phyloP scores from a whole-genome alignment of 1,139 yeast genomes.

The Blastobotrys persicus region DNA sequence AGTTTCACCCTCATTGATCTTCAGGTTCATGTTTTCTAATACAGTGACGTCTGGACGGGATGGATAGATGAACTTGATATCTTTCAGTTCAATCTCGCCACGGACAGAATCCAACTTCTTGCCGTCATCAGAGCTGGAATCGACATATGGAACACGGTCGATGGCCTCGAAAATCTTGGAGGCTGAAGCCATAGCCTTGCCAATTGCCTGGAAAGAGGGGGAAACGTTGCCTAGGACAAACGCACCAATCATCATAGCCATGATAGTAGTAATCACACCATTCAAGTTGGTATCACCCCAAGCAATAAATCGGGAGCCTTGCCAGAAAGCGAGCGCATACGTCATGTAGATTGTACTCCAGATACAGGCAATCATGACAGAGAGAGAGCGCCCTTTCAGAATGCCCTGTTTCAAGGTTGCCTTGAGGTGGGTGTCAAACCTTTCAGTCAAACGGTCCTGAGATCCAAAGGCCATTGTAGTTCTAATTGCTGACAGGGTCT shows the following conservation, averaged over 20 bases:
- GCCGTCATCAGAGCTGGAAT: constrained; percentile 35
- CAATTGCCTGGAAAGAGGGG: constrained; percentile 42
- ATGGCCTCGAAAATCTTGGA: constrained; percentile 43
- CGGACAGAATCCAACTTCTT: constrained; percentile 37
- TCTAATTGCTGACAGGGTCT: constrained; percentile 42
- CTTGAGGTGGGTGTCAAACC: constrained; percentile 36
- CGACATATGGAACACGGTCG: constrained; percentile 42
- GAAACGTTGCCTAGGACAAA: constrained; percentile 43
- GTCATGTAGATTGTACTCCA: constrained; percentile 39
- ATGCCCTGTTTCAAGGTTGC: constrained; percentile 32
- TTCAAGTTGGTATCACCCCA: constrained; percentile 37
- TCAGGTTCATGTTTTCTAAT: constrained; percentile 61
- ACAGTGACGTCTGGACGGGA: constrained; percentile 75
- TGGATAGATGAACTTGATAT: constrained; percentile 67
- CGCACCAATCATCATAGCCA: constrained; percentile 44
- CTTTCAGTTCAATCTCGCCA: constrained; percentile 55
- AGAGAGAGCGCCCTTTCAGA: constrained; percentile 35
- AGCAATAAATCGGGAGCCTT: constrained; percentile 42
- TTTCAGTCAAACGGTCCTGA: constrained; percentile 38
- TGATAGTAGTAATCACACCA: constrained; percentile 37
- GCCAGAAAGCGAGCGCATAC: constrained; percentile 46
- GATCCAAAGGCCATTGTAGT: constrained; percentile 46
- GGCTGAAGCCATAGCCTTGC: constrained; percentile 43
- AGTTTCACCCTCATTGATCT: constrained; percentile 66
- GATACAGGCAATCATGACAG: constrained; percentile 39